phyloP scores from a whole-genome alignment of 2,329 filamentous ascomycete species.

The Fusarium sp. region DNA sequence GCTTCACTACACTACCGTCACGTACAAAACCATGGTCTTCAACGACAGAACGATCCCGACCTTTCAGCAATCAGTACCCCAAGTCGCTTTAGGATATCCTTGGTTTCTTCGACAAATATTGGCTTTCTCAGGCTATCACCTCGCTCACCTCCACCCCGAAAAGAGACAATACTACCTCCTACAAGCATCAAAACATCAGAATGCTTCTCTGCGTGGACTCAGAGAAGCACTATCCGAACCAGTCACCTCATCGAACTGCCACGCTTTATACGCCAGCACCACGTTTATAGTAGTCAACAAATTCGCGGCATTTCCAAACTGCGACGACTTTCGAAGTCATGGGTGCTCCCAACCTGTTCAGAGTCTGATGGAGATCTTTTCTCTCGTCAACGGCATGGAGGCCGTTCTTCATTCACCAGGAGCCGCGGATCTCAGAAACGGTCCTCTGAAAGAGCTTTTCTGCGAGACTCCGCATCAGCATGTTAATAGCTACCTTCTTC shows the following conservation, averaged over 20 bases:
- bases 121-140: constrained; percentile 26
- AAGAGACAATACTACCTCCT: constrained; percentile 9
- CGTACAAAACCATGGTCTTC: constrained; percentile 29
- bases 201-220: constrained; percentile 21
- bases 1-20: constrained; percentile 31
- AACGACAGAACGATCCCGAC: constrained; percentile 9
- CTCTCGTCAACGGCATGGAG: constrained; percentile 23
- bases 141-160: constrained; percentile 24
- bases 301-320: constrained; percentile 29
- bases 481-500: background rate
- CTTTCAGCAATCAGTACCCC: constrained; percentile 24
- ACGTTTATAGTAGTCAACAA: constrained; percentile 29
- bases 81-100: constrained; percentile 17
- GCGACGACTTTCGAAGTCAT: constrained; percentile 12
- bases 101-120: constrained; percentile 31
- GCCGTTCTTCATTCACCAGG: constrained; percentile 12
- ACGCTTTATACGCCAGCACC: constrained; percentile 14
- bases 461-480: background rate
- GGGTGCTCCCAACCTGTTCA: constrained; percentile 6
- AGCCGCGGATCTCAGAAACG: background rate
- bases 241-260: constrained; percentile 13
- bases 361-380: constrained; percentile 24
- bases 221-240: constrained; percentile 5
- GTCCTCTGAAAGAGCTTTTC: constrained; percentile 17
- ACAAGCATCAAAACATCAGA: constrained; percentile 29